phyloP scores from a whole-genome alignment of 2,329 filamentous ascomycete species.

The Falciphora oryzae region DNA sequence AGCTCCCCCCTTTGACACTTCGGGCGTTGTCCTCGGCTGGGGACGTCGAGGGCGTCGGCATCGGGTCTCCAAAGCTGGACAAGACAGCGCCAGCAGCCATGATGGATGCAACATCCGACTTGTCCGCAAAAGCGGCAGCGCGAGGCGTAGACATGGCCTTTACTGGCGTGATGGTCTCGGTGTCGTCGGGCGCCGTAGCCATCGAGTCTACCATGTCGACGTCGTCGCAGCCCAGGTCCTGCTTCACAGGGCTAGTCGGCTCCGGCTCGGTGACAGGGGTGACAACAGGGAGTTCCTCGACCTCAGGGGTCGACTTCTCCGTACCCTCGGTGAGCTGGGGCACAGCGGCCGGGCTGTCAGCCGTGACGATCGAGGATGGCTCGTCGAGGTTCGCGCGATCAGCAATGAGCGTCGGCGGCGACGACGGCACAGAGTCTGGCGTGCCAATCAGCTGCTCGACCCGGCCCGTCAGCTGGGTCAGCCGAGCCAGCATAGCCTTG shows the following conservation, averaged over 20 bases:
- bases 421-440: conserved; percentile 1
- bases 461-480: conserved; percentile 36
- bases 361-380: conserved; percentile 3
- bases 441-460: conserved; percentile 26
- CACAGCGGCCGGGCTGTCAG: conserved; percentile 7
- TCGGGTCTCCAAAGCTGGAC: not conserved
- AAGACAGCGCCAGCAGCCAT: not conserved
- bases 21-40: conserved; percentile 4
- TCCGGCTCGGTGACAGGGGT: conserved; percentile 9
- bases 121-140: not conserved
- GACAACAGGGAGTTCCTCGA: conserved; percentile 7
- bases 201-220: conserved; percentile 10
- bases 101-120: not conserved
- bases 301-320: conserved; percentile 10
- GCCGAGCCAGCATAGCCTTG: conserved; percentile 41
- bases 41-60: conserved; percentile 14
- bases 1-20: not conserved
- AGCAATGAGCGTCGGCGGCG: not conserved
- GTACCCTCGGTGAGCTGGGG: conserved; percentile 9
- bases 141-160: conserved; percentile 2
- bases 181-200: conserved; percentile 3
- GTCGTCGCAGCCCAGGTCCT: conserved; percentile 7
- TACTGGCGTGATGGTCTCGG: conserved; percentile 7
- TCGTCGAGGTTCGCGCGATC: conserved; percentile 3
- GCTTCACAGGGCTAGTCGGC: conserved; percentile 6